These are phyloP conservation scores for Sclerotiophoma versabilis DNA, from an alignment of 2,329 filamentous ascomycete species.

Conservation along the genomic window DNA sequence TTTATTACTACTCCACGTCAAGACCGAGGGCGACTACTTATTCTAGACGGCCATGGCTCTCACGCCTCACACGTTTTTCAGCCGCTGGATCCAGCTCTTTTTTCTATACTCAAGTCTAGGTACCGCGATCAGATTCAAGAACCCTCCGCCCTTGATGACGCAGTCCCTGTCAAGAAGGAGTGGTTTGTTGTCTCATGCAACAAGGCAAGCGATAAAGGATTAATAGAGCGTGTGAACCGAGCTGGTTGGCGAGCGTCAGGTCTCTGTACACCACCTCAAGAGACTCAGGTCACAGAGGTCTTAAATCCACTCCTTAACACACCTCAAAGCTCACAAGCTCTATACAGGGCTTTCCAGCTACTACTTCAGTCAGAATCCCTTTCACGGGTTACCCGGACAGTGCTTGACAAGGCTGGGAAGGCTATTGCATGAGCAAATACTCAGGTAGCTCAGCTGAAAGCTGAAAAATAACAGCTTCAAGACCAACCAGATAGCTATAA, in stretches of 20 bases:
- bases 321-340: background rate
- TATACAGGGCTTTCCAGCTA: background rate
- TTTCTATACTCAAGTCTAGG: slow-evolving; percentile 12
- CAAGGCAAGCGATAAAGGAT: slow-evolving; percentile 4
- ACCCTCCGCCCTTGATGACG: slow-evolving; percentile 9
- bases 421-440: slow-evolving; percentile 16
- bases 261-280: background rate
- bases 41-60: too few relatives aligned
- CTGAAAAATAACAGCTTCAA: slow-evolving; percentile 18
- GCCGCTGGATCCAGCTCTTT: slow-evolving; percentile 18
- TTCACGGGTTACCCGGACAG: background rate
- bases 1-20: too few relatives aligned
- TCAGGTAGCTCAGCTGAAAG: slow-evolving; percentile 9
- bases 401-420: slow-evolving; percentile 19
- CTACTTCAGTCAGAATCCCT: background rate
- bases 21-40: too few relatives aligned
- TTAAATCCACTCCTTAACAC: background rate
- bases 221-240: background rate
- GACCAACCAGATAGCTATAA: slow-evolving; percentile 8
- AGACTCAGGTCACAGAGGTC: background rate
- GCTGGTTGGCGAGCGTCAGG: background rate
- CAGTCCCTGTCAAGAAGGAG: slow-evolving; percentile 19
- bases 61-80: slow-evolving; percentile 19
- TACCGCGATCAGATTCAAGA: slow-evolving; percentile 7
- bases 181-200: slow-evolving; percentile 13